Evolutionary conservation across 371 early-diverging fungal genomes (phyloP), one percentile per base, ranked within the genome.

Genomic region (Sporodiniella umbellata): DNA sequence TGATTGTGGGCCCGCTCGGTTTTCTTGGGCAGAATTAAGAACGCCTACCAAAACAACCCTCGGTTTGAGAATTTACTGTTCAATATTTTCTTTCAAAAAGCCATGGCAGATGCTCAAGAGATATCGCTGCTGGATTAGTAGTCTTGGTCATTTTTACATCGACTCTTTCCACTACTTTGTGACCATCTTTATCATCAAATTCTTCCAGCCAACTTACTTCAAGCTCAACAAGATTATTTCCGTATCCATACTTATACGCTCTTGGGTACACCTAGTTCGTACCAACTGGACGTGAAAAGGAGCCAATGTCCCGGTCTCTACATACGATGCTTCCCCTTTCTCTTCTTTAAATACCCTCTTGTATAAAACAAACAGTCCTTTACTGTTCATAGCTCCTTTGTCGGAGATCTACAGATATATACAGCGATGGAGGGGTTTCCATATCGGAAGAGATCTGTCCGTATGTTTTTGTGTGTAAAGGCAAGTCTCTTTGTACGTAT

Each of bases 161-260:
- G 17, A 91, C 92, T 48, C 72, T 96, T 28, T 81, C 92, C 56
- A 89, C 97, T 31, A 98, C 97, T 39, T 78, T 99, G 58, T 70
- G 98, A 98, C 71, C 98, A 97, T 45, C 93, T 96, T 79, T 87
- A 96, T 64, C 81, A 86, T 56, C 90, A 83, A 42, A 77, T 80
- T 21, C 80, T 95, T 21, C 94, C 96, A 31, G 99, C 99, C 57
- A 98, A 95, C 88, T 76, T 99, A 65, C 80, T 99, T 43, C 99
- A 99, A 80, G 89, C 88, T 44, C 92, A 96, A 82, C 88, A 99
- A 75, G 99, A 99, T 73, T 98, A 93, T 88, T 99, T 99, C 82
- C 99, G 86, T 62, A 96, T 96, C 19, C 99, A 99, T 85, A 95
- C 94, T 45, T 96, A 92, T 78, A 92, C 94, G 70, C 80, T 85